Evolutionary conservation across 2,329 filamentous ascomycete species (phyloP).

Genomic region (Alternaria hordeiaustralica): DNA sequence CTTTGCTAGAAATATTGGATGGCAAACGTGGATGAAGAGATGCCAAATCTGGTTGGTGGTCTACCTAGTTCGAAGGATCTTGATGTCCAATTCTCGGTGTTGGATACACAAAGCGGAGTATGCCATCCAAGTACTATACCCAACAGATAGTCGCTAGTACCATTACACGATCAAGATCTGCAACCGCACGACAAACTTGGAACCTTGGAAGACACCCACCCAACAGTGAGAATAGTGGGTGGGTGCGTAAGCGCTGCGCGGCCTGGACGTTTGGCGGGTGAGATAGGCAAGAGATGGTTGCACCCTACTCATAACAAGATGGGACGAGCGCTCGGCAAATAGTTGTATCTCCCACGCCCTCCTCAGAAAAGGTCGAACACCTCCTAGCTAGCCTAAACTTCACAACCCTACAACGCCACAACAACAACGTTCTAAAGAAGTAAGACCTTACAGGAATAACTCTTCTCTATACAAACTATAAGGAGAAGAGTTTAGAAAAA

Average conservation of each 20-base stretch:
- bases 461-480: too few relatives aligned
- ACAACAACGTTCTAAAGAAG: too few relatives aligned
- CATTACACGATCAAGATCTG: background rate
- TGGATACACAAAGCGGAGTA: background rate
- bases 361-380: too few relatives aligned
- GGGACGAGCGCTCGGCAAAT: background rate
- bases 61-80: background rate
- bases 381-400: too few relatives aligned
- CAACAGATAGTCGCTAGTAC: background rate
- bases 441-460: too few relatives aligned
- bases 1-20: too few relatives aligned
- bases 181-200: background rate
- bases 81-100: background rate
- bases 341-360: background rate
- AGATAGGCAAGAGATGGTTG: background rate
- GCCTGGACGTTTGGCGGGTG: background rate
- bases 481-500: too few relatives aligned
- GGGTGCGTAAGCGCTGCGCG: background rate
- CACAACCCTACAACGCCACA: too few relatives aligned
- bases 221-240: background rate
- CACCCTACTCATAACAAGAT: background rate
- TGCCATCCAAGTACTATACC: background rate
- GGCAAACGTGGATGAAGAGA: background rate
- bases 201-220: background rate
- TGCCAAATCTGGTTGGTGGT: background rate